These are phyloP conservation scores for Komagataella pastoris DNA, from an alignment of 805 yeast species.

Conservation along the genomic window DNA sequence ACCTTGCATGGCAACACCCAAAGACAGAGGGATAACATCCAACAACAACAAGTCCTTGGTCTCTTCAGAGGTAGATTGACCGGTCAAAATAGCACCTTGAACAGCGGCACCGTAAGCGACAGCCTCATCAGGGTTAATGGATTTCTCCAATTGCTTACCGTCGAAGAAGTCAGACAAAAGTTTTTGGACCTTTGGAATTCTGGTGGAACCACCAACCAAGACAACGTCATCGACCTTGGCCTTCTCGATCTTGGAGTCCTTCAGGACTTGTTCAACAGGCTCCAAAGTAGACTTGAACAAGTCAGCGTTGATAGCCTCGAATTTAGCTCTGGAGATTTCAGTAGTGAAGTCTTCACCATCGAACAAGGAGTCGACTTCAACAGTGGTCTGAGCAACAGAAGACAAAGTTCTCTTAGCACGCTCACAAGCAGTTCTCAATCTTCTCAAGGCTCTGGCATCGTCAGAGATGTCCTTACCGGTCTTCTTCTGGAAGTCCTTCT, in stretches of 20 bases:
- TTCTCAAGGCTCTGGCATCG: constrained; percentile 96
- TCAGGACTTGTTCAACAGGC: constrained; percentile 90
- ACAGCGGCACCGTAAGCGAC: constrained; percentile 99
- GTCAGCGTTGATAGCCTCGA: constrained; percentile 92
- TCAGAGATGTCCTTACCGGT: constrained; percentile 85
- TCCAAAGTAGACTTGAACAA: constrained; percentile 87
- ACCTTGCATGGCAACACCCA: constrained; percentile 79
- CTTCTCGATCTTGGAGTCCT: constrained; percentile 84
- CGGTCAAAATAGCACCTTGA: constrained; percentile 93
- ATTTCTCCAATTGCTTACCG: constrained; percentile 94
- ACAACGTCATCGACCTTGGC: constrained; percentile 85
- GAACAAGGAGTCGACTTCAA: constrained; percentile 87
- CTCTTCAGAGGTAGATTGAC: constrained; percentile 84
- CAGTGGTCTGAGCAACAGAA: constrained; percentile 87
- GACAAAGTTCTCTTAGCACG: constrained; percentile 98
- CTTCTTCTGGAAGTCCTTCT: constrained; percentile 94
- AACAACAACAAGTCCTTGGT: constrained; percentile 88
- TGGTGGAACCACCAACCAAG: constrained; percentile 95
- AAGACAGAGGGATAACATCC: constrained; percentile 89
- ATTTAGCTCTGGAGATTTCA: constrained; percentile 92
- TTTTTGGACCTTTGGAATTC: constrained; percentile 96
- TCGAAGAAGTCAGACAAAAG: constrained; percentile 92
- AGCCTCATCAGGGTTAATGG: constrained; percentile 97
- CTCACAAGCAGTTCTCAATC: constrained; percentile 98
- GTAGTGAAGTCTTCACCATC: constrained; percentile 97